These are phyloP conservation scores for Penicillium fimorum DNA, from an alignment of 495 filamentous ascomycete genomes.

Conservation along the genomic window DNA sequence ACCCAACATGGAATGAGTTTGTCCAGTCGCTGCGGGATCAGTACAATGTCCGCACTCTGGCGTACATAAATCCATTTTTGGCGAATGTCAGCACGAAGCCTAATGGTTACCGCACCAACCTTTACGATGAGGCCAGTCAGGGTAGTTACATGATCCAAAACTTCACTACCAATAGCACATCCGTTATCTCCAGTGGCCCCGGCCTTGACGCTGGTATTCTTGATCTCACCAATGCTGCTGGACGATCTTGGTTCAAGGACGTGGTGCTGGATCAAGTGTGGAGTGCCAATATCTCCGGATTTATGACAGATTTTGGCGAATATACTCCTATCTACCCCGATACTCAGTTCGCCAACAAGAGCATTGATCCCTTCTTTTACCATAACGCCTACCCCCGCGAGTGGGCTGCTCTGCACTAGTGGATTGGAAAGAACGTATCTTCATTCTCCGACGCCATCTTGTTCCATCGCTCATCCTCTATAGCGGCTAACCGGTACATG, in stretches of 20 bases:
- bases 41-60: conserved; percentile 27
- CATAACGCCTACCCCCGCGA: conserved; percentile 27
- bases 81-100: conserved; percentile 29
- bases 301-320: conserved; percentile 30
- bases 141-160: conserved; percentile 25
- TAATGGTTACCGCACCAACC: conserved; percentile 20
- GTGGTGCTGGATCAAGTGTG: conserved; percentile 24
- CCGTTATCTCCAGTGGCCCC: conserved; percentile 26
- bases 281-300: conserved; percentile 27
- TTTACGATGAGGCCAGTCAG: conserved; percentile 21
- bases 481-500: conserved; percentile 25
- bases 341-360: conserved; percentile 25
- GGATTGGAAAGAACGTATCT: conserved; percentile 18
- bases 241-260: conserved; percentile 23
- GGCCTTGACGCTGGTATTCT: conserved; percentile 27
- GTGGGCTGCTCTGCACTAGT: conserved; percentile 26
- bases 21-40: conserved; percentile 25
- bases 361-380: conserved; percentile 21
- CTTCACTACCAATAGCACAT: conserved; percentile 22
- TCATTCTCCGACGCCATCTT: conserved; percentile 22
- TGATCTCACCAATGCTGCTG: conserved; percentile 24
- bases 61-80: conserved; percentile 31
- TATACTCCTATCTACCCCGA: conserved; percentile 22
- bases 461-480: conserved; percentile 24
- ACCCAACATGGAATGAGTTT: conserved; percentile 28